Evolutionary conservation across 352 stramenopile species (phyloP).

Genomic region (Phytophthora foliorum): DNA sequence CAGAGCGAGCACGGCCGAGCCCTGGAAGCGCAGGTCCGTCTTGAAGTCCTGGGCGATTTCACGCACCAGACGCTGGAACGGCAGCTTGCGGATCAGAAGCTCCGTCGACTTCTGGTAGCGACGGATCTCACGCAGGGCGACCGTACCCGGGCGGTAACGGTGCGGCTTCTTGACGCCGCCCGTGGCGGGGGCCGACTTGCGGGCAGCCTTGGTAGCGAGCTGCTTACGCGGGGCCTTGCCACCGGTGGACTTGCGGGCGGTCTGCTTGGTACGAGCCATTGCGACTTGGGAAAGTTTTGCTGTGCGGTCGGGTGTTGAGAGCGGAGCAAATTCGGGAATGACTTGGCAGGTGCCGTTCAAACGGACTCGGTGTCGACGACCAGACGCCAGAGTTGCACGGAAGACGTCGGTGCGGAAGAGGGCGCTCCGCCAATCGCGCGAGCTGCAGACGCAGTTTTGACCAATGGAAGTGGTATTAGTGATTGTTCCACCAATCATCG

Average conservation of each 20-base stretch:
- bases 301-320: constrained; percentile 43
- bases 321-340: constrained; percentile 72
- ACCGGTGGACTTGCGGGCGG: constrained; percentile 95
- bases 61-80: constrained; percentile 97
- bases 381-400: neutral
- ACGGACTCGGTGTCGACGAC: constrained; percentile 12
- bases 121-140: constrained; percentile 97
- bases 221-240: constrained; percentile 96
- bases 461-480: neutral
- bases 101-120: constrained; percentile 97
- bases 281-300: constrained; percentile 27
- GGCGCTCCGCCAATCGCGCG: constrained; percentile 35
- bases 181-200: constrained; percentile 92
- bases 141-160: constrained; percentile 87
- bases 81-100: constrained; percentile 96
- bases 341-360: neutral
- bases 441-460: neutral
- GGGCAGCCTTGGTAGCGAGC: constrained; percentile 93
- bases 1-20: constrained; percentile 84
- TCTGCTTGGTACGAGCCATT: constrained; percentile 98
- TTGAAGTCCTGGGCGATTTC: constrained; percentile 93
- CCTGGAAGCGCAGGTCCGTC: constrained; percentile 92
- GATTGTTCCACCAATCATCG: constrained; percentile 41
- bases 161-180: constrained; percentile 95
- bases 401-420: constrained; percentile 7